Evolutionary conservation across 768 basidiomycete genomes (phyloP).

Genomic region (Pisolithus sp.): DNA sequence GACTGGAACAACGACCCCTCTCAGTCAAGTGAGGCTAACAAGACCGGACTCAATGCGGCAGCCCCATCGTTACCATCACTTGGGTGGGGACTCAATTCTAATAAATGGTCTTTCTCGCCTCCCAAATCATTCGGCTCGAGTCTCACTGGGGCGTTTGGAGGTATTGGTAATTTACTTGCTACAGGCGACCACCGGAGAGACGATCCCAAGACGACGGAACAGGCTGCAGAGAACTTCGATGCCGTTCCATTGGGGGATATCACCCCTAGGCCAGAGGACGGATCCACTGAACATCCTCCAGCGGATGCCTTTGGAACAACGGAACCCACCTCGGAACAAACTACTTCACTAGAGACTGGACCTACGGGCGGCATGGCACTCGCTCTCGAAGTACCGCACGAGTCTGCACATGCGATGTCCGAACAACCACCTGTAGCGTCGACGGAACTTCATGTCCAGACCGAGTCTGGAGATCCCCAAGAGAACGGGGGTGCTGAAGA

Average conservation of each 20-base stretch:
- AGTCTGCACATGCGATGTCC: background rate
- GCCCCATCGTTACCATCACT: background rate
- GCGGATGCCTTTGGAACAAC: background rate
- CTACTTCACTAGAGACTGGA: no score
- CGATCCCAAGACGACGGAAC: background rate
- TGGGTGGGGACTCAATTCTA: background rate
- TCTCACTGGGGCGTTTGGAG: background rate
- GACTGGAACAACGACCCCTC: background rate
- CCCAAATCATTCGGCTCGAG: background rate
- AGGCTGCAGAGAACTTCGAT: no score
- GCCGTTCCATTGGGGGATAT: background rate
- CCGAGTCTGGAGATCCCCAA: constrained; percentile 1
- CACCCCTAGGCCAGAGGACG: background rate
- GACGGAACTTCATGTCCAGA: background rate
- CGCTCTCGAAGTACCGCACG: background rate
- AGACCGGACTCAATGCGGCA: background rate
- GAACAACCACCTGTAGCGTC: background rate
- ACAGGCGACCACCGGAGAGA: background rate
- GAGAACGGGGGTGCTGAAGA: background rate
- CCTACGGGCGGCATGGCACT: background rate
- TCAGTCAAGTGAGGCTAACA: background rate
- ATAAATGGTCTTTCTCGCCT: background rate
- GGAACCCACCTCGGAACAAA: background rate
- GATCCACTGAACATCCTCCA: background rate
- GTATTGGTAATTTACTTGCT: background rate